phyloP scores from a whole-genome alignment of 2,329 filamentous ascomycete species.

The Beauveria brongniartii region DNA sequence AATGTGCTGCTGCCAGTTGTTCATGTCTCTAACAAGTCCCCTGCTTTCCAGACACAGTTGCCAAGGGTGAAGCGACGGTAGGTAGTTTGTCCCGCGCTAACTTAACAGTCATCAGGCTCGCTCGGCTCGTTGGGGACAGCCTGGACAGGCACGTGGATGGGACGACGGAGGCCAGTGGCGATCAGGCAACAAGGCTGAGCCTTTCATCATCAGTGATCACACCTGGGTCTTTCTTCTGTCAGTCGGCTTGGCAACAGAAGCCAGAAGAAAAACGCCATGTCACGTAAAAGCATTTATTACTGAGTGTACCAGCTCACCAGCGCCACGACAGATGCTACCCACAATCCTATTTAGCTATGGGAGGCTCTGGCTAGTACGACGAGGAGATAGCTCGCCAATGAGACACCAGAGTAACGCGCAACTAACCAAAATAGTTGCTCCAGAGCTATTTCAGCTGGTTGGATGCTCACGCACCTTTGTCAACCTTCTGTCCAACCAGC shows the following conservation, averaged over 20 bases:
- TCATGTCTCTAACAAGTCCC: not conserved
- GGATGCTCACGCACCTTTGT: not conserved
- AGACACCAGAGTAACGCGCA: no score
- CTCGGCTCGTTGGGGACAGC: no score
- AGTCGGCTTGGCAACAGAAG: not conserved
- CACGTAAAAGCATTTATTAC: not conserved
- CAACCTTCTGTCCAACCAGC: not conserved
- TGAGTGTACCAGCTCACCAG: not conserved
- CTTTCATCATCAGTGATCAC: no score
- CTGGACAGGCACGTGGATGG: no score
- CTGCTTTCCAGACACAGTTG: not conserved
- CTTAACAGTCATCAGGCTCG: no score
- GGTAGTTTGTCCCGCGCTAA: no score
- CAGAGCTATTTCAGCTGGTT: not conserved
- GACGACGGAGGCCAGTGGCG: no score
- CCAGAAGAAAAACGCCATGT: not conserved
- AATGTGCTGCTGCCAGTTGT: not conserved
- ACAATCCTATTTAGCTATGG: not conserved
- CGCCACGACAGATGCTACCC: not conserved
- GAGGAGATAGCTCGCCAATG: no score
- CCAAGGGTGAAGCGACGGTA: not conserved
- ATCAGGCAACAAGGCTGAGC: no score
- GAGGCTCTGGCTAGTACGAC: not conserved
- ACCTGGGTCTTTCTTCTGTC: no score
- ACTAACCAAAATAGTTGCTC: not conserved